Conservation (phyloP, 441 rosid species). For the Macaranga tanarius region DNA sequence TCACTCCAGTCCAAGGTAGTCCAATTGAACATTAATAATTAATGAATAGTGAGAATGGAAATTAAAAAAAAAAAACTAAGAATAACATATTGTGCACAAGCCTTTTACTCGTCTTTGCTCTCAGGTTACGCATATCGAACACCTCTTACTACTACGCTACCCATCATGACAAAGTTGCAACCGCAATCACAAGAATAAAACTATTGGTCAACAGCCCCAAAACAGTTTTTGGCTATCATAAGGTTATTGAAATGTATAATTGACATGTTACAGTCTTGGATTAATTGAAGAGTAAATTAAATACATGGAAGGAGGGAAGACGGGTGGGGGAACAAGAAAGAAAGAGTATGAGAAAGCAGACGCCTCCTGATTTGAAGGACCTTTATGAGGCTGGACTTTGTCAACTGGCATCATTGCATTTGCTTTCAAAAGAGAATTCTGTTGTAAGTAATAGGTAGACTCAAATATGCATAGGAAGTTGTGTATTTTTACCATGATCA, state of each 20-base stretch:
- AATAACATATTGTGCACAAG: background rate
- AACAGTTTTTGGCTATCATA: background rate
- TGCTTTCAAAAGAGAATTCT: background rate
- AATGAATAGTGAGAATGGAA: background rate
- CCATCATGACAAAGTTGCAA: background rate
- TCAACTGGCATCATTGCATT: background rate
- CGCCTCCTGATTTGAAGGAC: background rate
- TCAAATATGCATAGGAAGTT: background rate
- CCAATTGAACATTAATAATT: too few species aligned
- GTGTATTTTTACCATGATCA: background rate
- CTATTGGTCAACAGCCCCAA: background rate
- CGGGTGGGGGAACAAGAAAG: background rate
- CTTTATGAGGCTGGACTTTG: background rate
- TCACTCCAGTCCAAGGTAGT: background rate
- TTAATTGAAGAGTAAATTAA: background rate
- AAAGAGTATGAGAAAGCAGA: background rate
- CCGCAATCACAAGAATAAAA: background rate
- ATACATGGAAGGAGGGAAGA: background rate
- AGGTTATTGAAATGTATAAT: background rate
- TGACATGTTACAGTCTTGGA: background rate
- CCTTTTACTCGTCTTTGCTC: background rate
- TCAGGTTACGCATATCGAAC: background rate
- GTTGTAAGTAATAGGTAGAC: background rate
- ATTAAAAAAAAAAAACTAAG: background rate
- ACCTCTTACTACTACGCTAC: background rate